phyloP scores from a whole-genome alignment of 306 rosid species.

The Ceratonia siliqua region DNA sequence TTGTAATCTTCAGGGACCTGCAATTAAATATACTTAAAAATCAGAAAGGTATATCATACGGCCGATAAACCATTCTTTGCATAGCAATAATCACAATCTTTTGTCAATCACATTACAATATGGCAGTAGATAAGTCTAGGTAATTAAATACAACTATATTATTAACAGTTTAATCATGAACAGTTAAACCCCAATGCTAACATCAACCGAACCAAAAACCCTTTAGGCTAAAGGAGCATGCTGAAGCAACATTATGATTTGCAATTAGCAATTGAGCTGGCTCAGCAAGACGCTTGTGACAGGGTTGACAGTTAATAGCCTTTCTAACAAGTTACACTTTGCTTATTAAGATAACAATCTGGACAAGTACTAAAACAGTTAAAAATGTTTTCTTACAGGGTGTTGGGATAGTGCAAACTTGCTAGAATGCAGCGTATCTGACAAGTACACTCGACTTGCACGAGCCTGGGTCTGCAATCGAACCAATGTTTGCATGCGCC shows the following conservation, averaged over 20 bases:
- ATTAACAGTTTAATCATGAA: background rate
- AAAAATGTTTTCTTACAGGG: constrained; percentile 50
- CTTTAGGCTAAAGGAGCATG: background rate
- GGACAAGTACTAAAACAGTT: background rate
- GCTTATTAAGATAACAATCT: constrained; percentile 4
- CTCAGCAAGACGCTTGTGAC: background rate
- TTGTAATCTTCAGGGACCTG: constrained; percentile 61
- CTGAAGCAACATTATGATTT: constrained; percentile 7
- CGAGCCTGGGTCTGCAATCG: constrained; percentile 81
- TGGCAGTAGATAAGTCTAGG: too few relatives aligned
- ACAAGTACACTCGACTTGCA: constrained; percentile 56
- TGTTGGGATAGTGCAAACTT: constrained; percentile 52
- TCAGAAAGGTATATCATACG: background rate
- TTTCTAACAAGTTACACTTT: constrained; percentile 3
- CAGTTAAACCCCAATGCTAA: constrained; percentile 13
- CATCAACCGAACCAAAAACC: background rate
- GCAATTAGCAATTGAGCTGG: background rate
- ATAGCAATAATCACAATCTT: constrained; percentile 5
- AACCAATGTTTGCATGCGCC: constrained; percentile 92
- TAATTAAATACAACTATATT: too few relatives aligned
- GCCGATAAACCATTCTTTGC: background rate
- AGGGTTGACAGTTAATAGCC: constrained; percentile 27
- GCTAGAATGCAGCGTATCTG: constrained; percentile 55
- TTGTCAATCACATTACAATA: background rate
- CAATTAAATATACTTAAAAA: constrained; percentile 20